Percentiles rank a stretch among this genome's conserved stretches.
phyloP scores from a whole-genome alignment of 2,329 filamentous ascomycete genomes.

The Monosporascus cannonballus region DNA sequence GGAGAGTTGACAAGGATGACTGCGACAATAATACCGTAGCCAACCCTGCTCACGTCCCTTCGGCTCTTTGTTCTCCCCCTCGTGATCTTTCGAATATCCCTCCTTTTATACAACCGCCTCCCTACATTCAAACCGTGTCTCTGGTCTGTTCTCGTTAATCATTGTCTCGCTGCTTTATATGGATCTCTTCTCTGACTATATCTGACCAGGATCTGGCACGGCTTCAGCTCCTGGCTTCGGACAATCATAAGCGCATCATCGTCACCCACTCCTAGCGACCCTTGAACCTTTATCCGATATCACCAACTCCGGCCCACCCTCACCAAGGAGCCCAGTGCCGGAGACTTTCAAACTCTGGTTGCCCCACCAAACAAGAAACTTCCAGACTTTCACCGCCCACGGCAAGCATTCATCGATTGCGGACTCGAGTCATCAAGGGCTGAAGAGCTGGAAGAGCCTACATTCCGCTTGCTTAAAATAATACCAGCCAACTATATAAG shows the following conservation, averaged over 20 bases:
- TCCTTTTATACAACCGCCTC: background rate
- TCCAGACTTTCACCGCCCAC: background rate
- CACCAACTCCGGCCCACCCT: background rate
- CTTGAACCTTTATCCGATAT: background rate
- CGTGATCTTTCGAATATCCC: background rate
- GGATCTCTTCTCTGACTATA: background rate
- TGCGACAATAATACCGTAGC: background rate
- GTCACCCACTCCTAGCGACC: background rate
- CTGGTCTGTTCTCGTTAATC: too few relatives aligned
- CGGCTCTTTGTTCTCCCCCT: background rate
- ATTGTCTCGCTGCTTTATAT: too few relatives aligned
- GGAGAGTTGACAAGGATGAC: background rate
- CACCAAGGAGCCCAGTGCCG: background rate
- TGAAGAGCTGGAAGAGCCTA: background rate
- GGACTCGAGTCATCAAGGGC: background rate
- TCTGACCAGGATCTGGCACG: background rate
- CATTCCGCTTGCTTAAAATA: background rate
- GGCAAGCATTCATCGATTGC: background rate
- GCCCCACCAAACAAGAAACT: constrained; percentile 1
- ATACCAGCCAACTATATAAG: background rate
- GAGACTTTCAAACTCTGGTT: background rate
- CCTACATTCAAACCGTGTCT: background rate
- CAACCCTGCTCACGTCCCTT: background rate
- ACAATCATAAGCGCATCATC: background rate
- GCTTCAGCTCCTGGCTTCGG: background rate